Evolutionary conservation across 164 flowering plant genomes (phyloP).

Genomic region (Chimonanthus salicifolius): DNA sequence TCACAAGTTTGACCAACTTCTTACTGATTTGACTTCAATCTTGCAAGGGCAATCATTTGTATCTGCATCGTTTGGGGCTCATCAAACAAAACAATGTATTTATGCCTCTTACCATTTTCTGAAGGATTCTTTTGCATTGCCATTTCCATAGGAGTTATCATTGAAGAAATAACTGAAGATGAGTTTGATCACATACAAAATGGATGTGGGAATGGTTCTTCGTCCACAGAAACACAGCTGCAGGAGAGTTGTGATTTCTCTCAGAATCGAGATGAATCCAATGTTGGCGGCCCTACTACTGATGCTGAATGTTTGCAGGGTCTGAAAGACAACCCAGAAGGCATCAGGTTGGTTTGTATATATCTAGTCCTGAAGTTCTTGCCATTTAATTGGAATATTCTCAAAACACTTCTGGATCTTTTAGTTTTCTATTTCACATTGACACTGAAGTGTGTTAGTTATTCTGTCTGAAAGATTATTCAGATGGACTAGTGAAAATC

Average conservation of each 20-base stretch:
- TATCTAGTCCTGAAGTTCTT: no score
- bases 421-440: no score
- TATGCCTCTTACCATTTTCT: background rate
- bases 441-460: no score
- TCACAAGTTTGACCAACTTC: no score
- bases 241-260: constrained; percentile 10
- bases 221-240: constrained; percentile 17
- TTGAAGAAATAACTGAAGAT: constrained; percentile 91
- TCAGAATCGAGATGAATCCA: constrained; percentile 16
- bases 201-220: constrained; percentile 20
- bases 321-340: constrained; percentile 65
- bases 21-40: no score
- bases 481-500: no score
- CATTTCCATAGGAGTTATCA: constrained; percentile 25
- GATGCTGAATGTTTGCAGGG: constrained; percentile 41
- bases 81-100: no score
- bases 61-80: background rate
- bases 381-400: no score
- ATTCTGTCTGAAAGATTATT: no score
- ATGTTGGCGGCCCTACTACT: constrained; percentile 17
- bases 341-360: constrained; percentile 49
- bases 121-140: background rate
- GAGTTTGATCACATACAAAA: constrained; percentile 23
- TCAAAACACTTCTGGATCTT: no score
- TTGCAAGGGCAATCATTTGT: no score